Percentiles rank a stretch among this genome's conserved stretches.
Conservation (phyloP, 202 grass and related monocot genomes). For the Musa balbisiana region DNA sequence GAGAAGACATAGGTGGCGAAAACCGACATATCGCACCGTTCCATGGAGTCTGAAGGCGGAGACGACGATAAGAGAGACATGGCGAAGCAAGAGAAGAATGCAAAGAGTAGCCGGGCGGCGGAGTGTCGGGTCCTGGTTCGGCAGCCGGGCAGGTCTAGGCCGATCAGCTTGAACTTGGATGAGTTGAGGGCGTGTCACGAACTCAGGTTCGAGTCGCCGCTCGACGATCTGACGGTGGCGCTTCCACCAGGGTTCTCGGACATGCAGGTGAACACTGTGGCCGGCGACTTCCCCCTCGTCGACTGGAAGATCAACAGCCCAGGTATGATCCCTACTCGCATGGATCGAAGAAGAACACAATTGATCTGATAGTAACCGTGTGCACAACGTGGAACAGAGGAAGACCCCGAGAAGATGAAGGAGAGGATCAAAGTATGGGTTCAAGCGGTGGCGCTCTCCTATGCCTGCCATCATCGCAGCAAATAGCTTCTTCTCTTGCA, state of each 20-base stretch:
- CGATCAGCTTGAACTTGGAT: constrained; percentile 57
- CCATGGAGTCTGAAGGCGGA: neutral
- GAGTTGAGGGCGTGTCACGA: constrained; percentile 67
- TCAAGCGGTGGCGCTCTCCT: neutral
- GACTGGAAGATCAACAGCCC: constrained; percentile 27
- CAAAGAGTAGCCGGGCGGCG: constrained; percentile 16
- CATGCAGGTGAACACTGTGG: constrained; percentile 30
- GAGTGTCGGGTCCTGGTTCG: constrained; percentile 30
- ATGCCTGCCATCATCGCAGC: neutral
- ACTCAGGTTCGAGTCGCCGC: constrained; percentile 45
- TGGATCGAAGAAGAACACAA: neutral
- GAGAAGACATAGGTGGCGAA: too few species aligned
- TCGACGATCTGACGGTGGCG: constrained; percentile 39
- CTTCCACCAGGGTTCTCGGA: constrained; percentile 41
- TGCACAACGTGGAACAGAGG: neutral
- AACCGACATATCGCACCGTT: too few species aligned
- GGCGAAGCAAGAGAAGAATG: constrained; percentile 36
- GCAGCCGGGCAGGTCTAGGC: constrained; percentile 9
- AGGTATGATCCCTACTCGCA: constrained; percentile 15
- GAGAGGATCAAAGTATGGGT: constrained; percentile 6
- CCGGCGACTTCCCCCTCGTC: constrained; percentile 16
- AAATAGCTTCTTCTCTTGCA: neutral
- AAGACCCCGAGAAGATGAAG: neutral
- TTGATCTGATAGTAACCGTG: too few species aligned
- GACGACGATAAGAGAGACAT: constrained; percentile 25